phyloP scores from a whole-genome alignment of 116 monocot species.

The Phalaenopsis hybrid region DNA sequence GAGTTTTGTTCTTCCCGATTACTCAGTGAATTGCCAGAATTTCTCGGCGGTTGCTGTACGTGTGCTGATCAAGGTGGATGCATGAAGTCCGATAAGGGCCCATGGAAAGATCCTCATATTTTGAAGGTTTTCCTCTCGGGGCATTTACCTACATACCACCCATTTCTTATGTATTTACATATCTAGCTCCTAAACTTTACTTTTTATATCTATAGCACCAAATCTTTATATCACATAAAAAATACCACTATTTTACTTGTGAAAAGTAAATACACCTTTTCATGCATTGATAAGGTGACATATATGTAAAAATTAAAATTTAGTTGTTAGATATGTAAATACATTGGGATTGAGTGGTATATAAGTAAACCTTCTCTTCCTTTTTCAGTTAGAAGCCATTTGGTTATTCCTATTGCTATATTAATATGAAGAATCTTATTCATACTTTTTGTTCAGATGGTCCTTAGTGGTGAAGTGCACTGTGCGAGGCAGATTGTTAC shows the following conservation, averaged over 20 bases:
- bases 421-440: neutral
- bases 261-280: no score
- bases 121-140: constrained; percentile 44
- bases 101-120: constrained; percentile 89
- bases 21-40: constrained; percentile 80
- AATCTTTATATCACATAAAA: no score
- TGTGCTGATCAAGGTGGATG: constrained; percentile 90
- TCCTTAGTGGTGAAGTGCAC: constrained; percentile 73
- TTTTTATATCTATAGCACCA: no score
- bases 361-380: no score
- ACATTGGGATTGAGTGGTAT: no score
- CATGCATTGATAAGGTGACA: no score
- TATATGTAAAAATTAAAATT: no score
- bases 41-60: constrained; percentile 88
- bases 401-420: neutral
- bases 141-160: no score
- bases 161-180: no score
- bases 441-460: constrained; percentile 30
- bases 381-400: constrained; percentile 1
- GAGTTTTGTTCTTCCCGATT: constrained; percentile 1
- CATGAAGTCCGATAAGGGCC: constrained; percentile 84
- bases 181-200: no score
- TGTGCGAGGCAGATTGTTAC: constrained; percentile 55
- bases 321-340: no score
- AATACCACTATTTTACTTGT: no score